Conservation (phyloP, 2,329 filamentous ascomycete genomes). For the Neophaeococcomyces mojaviensis region DNA sequence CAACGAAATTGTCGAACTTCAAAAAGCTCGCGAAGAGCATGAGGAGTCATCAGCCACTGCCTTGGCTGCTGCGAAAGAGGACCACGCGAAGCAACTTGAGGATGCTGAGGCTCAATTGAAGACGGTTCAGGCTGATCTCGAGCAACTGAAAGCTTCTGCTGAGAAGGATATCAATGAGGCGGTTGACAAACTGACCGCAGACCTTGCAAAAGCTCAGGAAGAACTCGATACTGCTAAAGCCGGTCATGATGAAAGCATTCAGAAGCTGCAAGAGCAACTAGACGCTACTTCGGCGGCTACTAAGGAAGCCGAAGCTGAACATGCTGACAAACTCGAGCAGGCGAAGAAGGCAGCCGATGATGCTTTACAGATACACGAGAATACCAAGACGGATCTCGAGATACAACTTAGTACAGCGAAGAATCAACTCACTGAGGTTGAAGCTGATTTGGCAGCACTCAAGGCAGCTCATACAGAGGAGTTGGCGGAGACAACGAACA, state of each 20-base stretch:
- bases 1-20: neutral
- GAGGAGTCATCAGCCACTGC: neutral
- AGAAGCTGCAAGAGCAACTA: conserved; percentile 13
- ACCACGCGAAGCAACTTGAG: conserved; percentile 12
- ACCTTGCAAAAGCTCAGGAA: neutral
- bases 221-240: neutral
- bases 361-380: conserved; percentile 4
- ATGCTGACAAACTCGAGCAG: conserved; percentile 15
- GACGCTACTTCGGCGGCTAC: conserved; percentile 10
- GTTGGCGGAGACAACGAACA: conserved; percentile 26
- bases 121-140: neutral
- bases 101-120: conserved; percentile 8
- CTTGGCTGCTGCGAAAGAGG: conserved; percentile 16
- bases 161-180: neutral
- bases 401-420: conserved; percentile 7
- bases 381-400: conserved; percentile 17
- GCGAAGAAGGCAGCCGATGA: conserved; percentile 13
- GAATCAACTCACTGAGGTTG: conserved; percentile 29
- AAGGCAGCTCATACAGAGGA: conserved; percentile 26
- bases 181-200: neutral
- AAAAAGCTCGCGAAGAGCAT: neutral
- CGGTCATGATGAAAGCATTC: conserved; percentile 13
- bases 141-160: neutral
- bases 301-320: conserved; percentile 14
- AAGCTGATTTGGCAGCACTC: conserved; percentile 28